These are phyloP conservation scores for Murraya paniculata DNA, from an alignment of 345 rosid genomes.

Conservation along the genomic window DNA sequence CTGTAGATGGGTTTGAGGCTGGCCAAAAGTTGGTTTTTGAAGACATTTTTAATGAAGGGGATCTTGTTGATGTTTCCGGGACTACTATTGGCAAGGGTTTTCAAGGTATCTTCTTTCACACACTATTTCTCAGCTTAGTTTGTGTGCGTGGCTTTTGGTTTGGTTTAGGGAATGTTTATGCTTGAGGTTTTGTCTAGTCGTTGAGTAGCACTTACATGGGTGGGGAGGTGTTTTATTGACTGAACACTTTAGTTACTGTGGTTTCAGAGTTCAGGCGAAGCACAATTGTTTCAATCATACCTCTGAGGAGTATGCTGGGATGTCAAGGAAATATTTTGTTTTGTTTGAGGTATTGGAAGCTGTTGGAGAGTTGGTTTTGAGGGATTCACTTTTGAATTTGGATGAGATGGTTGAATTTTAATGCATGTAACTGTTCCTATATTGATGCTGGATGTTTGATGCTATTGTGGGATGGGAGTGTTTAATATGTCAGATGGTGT, in stretches of 20 bases:
- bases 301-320: not conserved
- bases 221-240: not conserved
- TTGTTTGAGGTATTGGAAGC: conserved; percentile 11
- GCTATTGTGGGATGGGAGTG: not conserved
- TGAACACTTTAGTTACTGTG: not conserved
- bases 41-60: conserved; percentile 86
- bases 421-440: not conserved
- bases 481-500: not conserved
- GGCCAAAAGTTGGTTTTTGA: conserved; percentile 67
- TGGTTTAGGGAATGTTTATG: not conserved
- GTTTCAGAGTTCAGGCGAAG: not conserved
- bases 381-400: not conserved
- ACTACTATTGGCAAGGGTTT: conserved; percentile 95
- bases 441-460: not conserved
- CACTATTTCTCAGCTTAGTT: not conserved
- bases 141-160: not conserved
- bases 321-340: not conserved
- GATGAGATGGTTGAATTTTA: not conserved
- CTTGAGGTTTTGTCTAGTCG: not conserved
- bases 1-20: conserved; percentile 56
- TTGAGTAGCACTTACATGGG: not conserved
- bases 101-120: conserved; percentile 50
- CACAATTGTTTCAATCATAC: not conserved
- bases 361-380: not conserved
- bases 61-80: conserved; percentile 84